Evolutionary conservation across 495 filamentous ascomycete species (phyloP).

Genomic region (Penicillium ucsense): DNA sequence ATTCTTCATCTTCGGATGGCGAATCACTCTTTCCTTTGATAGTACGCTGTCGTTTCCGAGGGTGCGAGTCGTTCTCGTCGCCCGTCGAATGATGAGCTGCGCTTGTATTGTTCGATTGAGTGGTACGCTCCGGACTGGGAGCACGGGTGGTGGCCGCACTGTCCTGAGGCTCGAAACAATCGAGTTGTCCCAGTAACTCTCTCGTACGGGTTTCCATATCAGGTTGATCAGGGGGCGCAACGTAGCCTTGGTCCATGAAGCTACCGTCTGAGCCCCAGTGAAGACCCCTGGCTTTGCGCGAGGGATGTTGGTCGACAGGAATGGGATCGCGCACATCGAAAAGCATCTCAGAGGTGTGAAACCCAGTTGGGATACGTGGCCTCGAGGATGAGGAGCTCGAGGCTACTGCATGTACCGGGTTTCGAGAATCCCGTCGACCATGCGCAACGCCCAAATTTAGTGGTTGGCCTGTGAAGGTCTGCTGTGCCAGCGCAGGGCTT

Average conservation of each 20-base stretch:
- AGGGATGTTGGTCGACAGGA: slow-evolving; percentile 30
- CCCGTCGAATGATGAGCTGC: slow-evolving; percentile 1
- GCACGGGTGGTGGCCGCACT: slow-evolving; percentile 50
- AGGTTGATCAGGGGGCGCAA: slow-evolving; percentile 42
- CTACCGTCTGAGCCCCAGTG: slow-evolving; percentile 58
- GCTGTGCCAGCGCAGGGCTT: slow-evolving; percentile 18
- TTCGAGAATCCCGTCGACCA: slow-evolving; percentile 8
- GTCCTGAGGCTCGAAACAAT: slow-evolving; percentile 42
- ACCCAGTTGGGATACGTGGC: slow-evolving; percentile 21
- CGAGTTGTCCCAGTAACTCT: slow-evolving; percentile 42
- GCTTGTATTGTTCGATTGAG: slow-evolving; percentile 7
- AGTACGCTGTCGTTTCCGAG: slow-evolving; percentile 27
- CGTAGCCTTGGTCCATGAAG: slow-evolving; percentile 50
- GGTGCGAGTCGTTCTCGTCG: slow-evolving; percentile 19
- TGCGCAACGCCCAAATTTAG: slow-evolving; percentile 18
- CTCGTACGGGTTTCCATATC: slow-evolving; percentile 45
- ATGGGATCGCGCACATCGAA: slow-evolving; percentile 35
- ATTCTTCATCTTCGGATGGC: slow-evolving; percentile 28
- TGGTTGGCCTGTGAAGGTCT: slow-evolving; percentile 19
- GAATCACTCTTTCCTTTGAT: slow-evolving; percentile 28
- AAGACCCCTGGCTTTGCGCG: slow-evolving; percentile 30
- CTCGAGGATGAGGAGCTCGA: slow-evolving; percentile 12
- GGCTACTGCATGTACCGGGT: slow-evolving; percentile 9
- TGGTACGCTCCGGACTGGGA: slow-evolving; percentile 41
- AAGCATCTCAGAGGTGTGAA: slow-evolving; percentile 37